Evolutionary conservation across 768 basidiomycete genomes (phyloP).

Genomic region (Cystofilobasidium bisporidii): DNA sequence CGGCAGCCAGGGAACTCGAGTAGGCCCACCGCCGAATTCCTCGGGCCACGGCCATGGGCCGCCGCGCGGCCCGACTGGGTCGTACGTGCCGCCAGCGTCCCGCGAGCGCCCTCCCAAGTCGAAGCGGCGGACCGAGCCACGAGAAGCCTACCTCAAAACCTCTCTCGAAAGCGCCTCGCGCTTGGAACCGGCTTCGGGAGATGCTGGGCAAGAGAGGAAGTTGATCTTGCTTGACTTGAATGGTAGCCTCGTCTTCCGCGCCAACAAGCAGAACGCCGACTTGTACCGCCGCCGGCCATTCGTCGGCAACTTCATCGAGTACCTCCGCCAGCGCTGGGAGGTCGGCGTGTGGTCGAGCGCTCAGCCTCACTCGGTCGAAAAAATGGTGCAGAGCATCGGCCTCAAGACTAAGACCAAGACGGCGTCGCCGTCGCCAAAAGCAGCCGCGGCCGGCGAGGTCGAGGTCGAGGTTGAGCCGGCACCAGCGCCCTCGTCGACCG

Average conservation of each 20-base stretch:
- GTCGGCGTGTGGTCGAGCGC: slow-evolving; percentile 86
- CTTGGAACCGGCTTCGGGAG: neutral
- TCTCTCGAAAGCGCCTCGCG: neutral
- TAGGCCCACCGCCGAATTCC: too few species aligned
- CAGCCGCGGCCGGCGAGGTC: slow-evolving; percentile 38
- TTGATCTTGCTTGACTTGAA: slow-evolving; percentile 29
- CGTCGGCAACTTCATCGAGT: slow-evolving; percentile 22
- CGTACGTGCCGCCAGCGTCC: too few species aligned
- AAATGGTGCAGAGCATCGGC: slow-evolving; percentile 17
- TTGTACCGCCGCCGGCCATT: slow-evolving; percentile 25
- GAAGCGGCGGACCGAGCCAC: neutral
- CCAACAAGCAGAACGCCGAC: neutral
- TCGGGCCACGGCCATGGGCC: too few species aligned
- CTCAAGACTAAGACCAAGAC: slow-evolving; percentile 2
- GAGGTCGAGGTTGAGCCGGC: slow-evolving; percentile 61
- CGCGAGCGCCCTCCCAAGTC: too few species aligned
- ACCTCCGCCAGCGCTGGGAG: slow-evolving; percentile 22
- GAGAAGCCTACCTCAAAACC: neutral
- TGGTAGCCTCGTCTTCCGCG: slow-evolving; percentile 27
- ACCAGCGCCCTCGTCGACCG: slow-evolving; percentile 52
- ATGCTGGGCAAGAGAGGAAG: neutral
- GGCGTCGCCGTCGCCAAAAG: neutral
- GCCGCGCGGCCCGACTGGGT: too few species aligned
- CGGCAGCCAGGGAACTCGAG: too few species aligned
- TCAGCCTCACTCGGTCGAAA: slow-evolving; percentile 41